Percentiles rank a stretch among this genome's conserved stretches.
Evolutionary conservation across 768 basidiomycete species (phyloP).

Genomic region (Rhodotorula graminis): DNA sequence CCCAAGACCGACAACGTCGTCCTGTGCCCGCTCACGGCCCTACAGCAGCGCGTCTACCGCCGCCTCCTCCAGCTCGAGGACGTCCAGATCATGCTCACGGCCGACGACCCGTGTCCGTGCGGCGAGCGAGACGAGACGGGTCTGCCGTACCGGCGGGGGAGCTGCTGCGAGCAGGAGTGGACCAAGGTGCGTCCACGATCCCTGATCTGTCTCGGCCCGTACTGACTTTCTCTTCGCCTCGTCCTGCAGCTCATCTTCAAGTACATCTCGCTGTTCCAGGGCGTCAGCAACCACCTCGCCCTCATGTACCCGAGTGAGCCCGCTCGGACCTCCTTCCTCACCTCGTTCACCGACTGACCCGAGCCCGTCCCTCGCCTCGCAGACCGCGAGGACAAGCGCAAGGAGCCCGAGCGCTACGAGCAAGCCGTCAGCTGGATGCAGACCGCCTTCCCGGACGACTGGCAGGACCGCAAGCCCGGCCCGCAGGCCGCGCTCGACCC

Average conservation of each 20-base stretch:
- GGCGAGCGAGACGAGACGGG: constrained; percentile 25
- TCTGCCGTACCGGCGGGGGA: constrained; percentile 55
- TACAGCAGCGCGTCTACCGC: constrained; percentile 58
- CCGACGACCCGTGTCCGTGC: constrained; percentile 70
- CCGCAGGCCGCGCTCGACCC: constrained; percentile 62
- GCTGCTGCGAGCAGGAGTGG: constrained; percentile 55
- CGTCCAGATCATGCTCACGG: constrained; percentile 66
- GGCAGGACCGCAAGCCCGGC: constrained; percentile 50
- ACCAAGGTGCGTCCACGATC: neutral
- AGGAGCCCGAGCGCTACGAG: constrained; percentile 61
- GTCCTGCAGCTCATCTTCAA: constrained; percentile 55
- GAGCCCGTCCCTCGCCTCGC: neutral
- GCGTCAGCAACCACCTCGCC: constrained; percentile 80
- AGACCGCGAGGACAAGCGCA: constrained; percentile 57
- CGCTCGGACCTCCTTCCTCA: neutral
- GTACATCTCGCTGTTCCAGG: constrained; percentile 75
- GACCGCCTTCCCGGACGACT: constrained; percentile 60
- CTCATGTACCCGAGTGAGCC: constrained; percentile 72
- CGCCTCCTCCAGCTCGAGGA: constrained; percentile 51
- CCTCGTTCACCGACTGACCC: neutral
- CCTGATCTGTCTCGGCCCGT: too few relatives aligned
- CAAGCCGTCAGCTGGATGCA: constrained; percentile 62
- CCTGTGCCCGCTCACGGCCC: constrained; percentile 76
- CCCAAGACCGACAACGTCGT: constrained; percentile 84
- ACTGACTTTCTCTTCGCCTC: neutral